Evolutionary conservation across 768 basidiomycete genomes (phyloP), one percentile per base, ranked within the genome.

Genomic region (Calocera viscosa): DNA sequence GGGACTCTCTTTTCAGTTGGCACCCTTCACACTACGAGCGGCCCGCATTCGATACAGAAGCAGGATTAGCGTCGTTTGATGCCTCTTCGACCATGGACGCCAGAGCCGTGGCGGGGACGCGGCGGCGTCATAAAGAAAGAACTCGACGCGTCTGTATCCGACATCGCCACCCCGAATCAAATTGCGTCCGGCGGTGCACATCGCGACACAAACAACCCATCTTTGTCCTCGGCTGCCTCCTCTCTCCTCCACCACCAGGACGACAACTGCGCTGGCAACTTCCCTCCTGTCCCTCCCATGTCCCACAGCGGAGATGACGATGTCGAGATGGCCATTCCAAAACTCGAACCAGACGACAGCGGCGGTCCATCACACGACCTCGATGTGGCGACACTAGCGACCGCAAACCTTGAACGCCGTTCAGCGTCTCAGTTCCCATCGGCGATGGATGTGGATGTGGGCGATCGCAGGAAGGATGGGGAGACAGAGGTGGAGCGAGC

Each of bases 11-110:
- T n/a, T n/a, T n/a, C n/a, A n/a, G n/a, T n/a, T n/a, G n/a, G n/a
- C n/a, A n/a, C n/a, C 35, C 5, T 5, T 38, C 35, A 38, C 5
- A 14, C 35, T 38, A 38, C 35, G 35, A 38, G 35, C n/a, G 35
- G 14, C 14, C 35, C 35, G 43, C 43, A 19, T 47, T 17, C 43
- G 43, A 32, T 16, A 14, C 26, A 10, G 26, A 60, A 60, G 30
- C 26, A 2, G 26, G 14, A 10, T 60, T 19, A 24, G 24, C 5
- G 5, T 19, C 5, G 53, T 19, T 60, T 7, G 43, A 60, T 60
- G 53, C 53, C 53, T 60, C 30, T 16, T 60, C 53, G 53, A 60
- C 53, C 53, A 26, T 60, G 53, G 53, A 60, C 53, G 30, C 53
- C 53, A 5, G 53, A 60, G 19, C 53, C 53, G 30, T 26, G 24